A percentile compares a stretch with the other conserved stretches of the same genome.
Evolutionary conservation across 148 eudicot genomes (phyloP).

Genomic region (Chenopodium quinoa): DNA sequence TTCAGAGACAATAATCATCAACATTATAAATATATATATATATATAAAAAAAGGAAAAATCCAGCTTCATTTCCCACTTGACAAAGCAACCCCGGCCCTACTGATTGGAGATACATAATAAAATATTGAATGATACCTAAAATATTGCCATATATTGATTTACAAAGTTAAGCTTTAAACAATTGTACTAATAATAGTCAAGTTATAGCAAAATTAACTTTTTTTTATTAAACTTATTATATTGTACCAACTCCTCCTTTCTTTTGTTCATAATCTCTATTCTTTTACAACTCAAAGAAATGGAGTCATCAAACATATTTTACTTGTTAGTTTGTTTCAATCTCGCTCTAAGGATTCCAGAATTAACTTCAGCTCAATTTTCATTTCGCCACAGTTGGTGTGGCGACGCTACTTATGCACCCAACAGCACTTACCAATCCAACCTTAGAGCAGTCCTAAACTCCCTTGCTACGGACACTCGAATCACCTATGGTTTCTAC

Average conservation of each 20-base stretch:
- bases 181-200: background rate
- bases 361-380: constrained; percentile 9
- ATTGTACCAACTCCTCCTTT: background rate
- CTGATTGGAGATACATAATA: no score
- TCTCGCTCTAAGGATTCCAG: background rate
- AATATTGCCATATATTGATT: no score
- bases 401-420: constrained; percentile 3
- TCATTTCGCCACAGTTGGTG: constrained; percentile 14
- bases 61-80: no score
- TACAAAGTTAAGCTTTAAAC: background rate
- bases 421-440: constrained; percentile 27
- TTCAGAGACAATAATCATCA: no score
- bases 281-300: background rate
- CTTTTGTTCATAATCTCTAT: background rate
- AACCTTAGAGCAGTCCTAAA: constrained; percentile 22
- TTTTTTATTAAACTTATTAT: no score
- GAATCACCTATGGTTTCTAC: constrained; percentile 27
- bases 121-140: background rate
- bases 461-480: constrained; percentile 17
- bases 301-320: background rate
- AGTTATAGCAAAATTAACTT: background rate
- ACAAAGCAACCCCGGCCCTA: no score
- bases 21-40: no score
- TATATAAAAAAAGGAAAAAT: no score
- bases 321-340: background rate